Evolutionary conservation across 208 protist genomes (phyloP).

Genomic region (Porcisia hertigi): DNA sequence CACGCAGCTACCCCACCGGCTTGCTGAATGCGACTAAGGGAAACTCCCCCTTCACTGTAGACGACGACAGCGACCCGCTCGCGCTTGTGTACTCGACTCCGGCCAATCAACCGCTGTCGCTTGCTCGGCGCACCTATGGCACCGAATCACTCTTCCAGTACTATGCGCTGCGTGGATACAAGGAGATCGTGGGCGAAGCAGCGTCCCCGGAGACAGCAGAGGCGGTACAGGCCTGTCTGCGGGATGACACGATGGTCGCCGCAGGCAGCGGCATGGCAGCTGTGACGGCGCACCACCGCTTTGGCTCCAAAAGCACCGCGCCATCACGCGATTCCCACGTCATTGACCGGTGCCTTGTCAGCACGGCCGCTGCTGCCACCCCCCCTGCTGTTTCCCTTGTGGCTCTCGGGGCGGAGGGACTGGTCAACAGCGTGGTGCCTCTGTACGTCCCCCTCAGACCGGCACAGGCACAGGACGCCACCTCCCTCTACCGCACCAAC

Average conservation of each 20-base stretch:
- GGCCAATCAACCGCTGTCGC: constrained; percentile 13
- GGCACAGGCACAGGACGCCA: constrained; percentile 14
- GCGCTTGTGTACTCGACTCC: constrained; percentile 26
- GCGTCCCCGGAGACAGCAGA: constrained; percentile 12
- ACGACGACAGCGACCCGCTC: constrained; percentile 12
- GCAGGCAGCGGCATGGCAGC: constrained; percentile 3
- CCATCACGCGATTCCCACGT: neutral
- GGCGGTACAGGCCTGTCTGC: constrained; percentile 24
- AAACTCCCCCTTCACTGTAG: constrained; percentile 13
- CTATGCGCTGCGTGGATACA: constrained; percentile 55
- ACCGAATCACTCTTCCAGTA: constrained; percentile 49
- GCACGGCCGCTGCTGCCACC: constrained; percentile 3
- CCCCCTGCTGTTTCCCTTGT: neutral
- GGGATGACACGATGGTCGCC: neutral
- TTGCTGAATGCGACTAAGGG: neutral
- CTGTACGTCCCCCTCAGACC: constrained; percentile 16
- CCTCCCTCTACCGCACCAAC: constrained; percentile 19
- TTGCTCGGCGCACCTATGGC: constrained; percentile 19
- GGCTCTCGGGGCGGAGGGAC: neutral
- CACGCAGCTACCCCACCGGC: neutral
- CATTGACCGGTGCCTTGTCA: constrained; percentile 8
- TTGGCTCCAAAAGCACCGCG: neutral
- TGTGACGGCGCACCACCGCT: neutral
- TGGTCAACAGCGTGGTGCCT: neutral
- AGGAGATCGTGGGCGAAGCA: constrained; percentile 31